phyloP scores from a whole-genome alignment of 495 filamentous ascomycete species.

The Clohesyomyces aquaticus region DNA sequence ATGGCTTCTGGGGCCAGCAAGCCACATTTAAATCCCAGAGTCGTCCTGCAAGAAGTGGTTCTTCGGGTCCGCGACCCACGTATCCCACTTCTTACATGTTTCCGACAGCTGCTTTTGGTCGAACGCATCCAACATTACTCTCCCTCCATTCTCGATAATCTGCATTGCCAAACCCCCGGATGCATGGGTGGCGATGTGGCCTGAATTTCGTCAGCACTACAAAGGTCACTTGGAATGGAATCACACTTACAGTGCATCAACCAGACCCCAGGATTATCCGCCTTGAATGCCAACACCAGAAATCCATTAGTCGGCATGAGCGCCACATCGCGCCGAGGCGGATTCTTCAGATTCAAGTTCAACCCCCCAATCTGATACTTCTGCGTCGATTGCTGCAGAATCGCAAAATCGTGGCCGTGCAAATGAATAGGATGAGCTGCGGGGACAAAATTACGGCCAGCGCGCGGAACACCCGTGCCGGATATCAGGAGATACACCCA shows the following conservation, averaged over 20 bases:
- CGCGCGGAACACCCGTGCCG: no score
- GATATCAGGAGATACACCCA: neutral
- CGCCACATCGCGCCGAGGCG: conserved; percentile 45
- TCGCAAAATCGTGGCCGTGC: conserved; percentile 49
- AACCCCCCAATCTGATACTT: conserved; percentile 25
- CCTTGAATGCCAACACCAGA: conserved; percentile 44
- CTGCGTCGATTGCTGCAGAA: conserved; percentile 39
- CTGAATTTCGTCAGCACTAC: conserved; percentile 3
- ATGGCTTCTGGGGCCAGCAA: no score
- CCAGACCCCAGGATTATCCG: conserved; percentile 48
- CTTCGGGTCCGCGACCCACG: conserved; percentile 7
- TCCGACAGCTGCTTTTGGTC: no score
- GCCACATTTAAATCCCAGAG: conserved; percentile 37
- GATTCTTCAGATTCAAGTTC: conserved; percentile 39
- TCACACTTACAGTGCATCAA: neutral
- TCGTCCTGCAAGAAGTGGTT: conserved; percentile 31
- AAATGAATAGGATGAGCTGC: conserved; percentile 47
- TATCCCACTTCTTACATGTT: conserved; percentile 29
- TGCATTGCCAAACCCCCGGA: conserved; percentile 32
- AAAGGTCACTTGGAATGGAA: neutral
- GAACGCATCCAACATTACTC: conserved; percentile 12
- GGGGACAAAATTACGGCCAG: conserved; percentile 26
- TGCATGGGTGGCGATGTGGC: conserved; percentile 46
- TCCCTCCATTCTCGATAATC: conserved; percentile 27
- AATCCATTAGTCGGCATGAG: conserved; percentile 42